Conservation (phyloP, 2,329 filamentous ascomycete genomes). For the Epichloe sibirici region DNA sequence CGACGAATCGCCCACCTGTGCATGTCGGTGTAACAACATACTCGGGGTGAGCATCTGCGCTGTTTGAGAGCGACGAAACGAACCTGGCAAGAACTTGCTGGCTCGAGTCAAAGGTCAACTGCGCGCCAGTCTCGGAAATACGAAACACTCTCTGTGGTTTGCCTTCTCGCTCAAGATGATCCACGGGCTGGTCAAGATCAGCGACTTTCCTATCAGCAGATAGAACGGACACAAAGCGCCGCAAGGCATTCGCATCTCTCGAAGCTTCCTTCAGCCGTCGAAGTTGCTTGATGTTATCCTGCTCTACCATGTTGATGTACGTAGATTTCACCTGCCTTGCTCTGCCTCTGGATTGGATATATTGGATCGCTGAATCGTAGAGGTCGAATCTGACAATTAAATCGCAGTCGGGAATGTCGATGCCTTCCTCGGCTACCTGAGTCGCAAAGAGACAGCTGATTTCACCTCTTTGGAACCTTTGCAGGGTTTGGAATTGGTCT, state of each 20-base stretch:
- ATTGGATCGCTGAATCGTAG: constrained; percentile 83
- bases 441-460: constrained; percentile 56
- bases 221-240: constrained; percentile 62
- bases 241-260: constrained; percentile 50
- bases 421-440: constrained; percentile 54
- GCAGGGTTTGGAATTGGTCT: constrained; percentile 61
- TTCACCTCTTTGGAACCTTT: constrained; percentile 46
- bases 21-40: constrained; percentile 45
- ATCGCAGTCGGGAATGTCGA: constrained; percentile 58
- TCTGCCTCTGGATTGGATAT: constrained; percentile 83
- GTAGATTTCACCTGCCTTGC: constrained; percentile 67
- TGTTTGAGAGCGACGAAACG: constrained; percentile 45
- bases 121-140: constrained; percentile 58
- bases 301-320: constrained; percentile 77
- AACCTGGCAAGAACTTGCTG: constrained; percentile 62
- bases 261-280: constrained; percentile 46
- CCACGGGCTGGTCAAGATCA: constrained; percentile 11
- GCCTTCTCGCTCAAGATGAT: constrained; percentile 11
- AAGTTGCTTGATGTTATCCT: constrained; percentile 49
- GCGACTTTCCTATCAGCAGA: constrained; percentile 55
- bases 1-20: constrained; percentile 49
- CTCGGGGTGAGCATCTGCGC: constrained; percentile 27
- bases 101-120: constrained; percentile 64
- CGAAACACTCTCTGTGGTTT: constrained; percentile 38
- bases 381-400: constrained; percentile 68